Percentiles rank a stretch among this genome's conserved stretches.
Conservation (phyloP, 2,329 filamentous ascomycete genomes). For the Aspergillus sp. region DNA sequence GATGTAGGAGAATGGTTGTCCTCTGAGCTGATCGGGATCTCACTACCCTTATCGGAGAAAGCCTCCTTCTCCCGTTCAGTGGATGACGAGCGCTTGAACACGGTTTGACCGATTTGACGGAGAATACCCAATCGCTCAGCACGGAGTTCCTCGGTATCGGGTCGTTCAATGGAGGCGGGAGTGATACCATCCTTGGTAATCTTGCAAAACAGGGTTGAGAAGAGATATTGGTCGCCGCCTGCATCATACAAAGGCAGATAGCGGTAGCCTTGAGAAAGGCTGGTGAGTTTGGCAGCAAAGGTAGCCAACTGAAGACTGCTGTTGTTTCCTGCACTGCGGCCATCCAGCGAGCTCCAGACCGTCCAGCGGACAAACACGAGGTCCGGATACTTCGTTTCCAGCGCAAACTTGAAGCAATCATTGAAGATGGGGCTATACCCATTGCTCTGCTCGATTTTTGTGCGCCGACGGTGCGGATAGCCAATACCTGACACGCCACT, state of each 20-base stretch:
- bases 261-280: conserved; percentile 86
- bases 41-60: conserved; percentile 31
- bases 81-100: conserved; percentile 47
- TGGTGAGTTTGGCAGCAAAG: conserved; percentile 89
- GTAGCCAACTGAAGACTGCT: conserved; percentile 70
- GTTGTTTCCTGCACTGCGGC: conserved; percentile 66
- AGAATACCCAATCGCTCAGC: conserved; percentile 45
- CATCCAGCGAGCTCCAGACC: conserved; percentile 82
- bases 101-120: conserved; percentile 45
- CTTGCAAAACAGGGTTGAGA: conserved; percentile 90
- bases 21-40: conserved; percentile 30
- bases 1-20: conserved; percentile 34
- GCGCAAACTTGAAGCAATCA: conserved; percentile 72
- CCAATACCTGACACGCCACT: conserved; percentile 68
- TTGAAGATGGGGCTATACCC: conserved; percentile 92
- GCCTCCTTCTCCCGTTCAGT: conserved; percentile 40
- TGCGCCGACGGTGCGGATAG: conserved; percentile 74
- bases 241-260: conserved; percentile 86
- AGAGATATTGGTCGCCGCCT: conserved; percentile 88
- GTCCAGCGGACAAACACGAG: conserved; percentile 92
- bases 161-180: conserved; percentile 44
- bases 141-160: conserved; percentile 42
- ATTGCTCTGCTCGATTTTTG: conserved; percentile 79
- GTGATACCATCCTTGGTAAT: conserved; percentile 64
- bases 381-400: conserved; percentile 92